Evolutionary conservation across 805 yeast species (phyloP).

Genomic region (Teunomyces kruisii): DNA sequence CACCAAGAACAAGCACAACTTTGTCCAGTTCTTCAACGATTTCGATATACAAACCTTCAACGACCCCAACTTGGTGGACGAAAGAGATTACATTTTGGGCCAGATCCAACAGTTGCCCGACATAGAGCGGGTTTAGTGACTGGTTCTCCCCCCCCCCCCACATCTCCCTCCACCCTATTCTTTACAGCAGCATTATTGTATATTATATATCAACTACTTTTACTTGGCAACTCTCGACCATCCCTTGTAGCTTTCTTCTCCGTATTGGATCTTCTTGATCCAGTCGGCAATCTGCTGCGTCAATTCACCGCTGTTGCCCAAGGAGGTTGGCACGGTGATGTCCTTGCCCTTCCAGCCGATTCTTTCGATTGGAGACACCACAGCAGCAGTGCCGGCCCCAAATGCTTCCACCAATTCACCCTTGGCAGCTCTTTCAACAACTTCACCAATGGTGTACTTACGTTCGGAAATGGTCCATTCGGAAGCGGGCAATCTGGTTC

Average conservation of each 20-base stretch:
- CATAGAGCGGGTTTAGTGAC: constrained; percentile 34
- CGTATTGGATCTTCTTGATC: constrained; percentile 91
- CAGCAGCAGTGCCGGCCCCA: constrained; percentile 97
- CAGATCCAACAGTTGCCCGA: constrained; percentile 74
- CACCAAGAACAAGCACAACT: constrained; percentile 76
- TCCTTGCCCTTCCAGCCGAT: constrained; percentile 77
- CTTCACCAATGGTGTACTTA: constrained; percentile 77
- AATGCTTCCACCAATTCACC: constrained; percentile 92
- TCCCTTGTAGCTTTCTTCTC: constrained; percentile 62
- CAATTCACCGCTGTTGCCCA: constrained; percentile 80
- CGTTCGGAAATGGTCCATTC: constrained; percentile 89
- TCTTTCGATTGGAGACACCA: constrained; percentile 88
- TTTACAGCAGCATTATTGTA: not conserved
- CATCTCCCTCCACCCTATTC: too few species aligned
- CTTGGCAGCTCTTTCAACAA: constrained; percentile 69
- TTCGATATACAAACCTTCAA: constrained; percentile 65
- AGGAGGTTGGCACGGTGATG: constrained; percentile 75
- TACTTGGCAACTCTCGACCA: constrained; percentile 45
- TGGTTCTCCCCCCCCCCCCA: not conserved
- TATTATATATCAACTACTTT: not conserved
- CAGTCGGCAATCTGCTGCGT: constrained; percentile 78
- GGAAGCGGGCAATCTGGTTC: constrained; percentile 66
- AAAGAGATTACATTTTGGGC: constrained; percentile 74
- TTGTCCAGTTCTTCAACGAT: constrained; percentile 64
- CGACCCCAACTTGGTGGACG: constrained; percentile 68